phyloP scores from a whole-genome alignment of 768 basidiomycete species.

The Leucocoprinus leucothites region DNA sequence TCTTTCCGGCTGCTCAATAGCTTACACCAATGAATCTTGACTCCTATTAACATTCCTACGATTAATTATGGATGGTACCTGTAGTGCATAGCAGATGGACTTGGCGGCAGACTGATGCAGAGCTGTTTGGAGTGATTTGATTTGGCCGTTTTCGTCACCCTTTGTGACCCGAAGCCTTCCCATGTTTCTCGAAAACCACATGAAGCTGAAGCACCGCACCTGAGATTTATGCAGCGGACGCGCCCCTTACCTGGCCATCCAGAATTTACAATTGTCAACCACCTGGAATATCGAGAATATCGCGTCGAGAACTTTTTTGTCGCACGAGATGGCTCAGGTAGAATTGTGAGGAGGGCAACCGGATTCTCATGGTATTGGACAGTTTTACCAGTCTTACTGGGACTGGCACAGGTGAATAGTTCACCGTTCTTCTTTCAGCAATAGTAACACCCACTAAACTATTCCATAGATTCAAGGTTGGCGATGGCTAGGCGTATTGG shows the following conservation, averaged over 20 bases:
- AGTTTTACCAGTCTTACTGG: constrained; percentile 5
- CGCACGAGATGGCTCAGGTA: constrained; percentile 16
- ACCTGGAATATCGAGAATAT: constrained; percentile 54
- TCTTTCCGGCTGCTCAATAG: constrained; percentile 60
- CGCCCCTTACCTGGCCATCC: constrained; percentile 38
- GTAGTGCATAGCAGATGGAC: background rate
- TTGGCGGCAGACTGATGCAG: too few species aligned
- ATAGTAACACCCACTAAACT: background rate
- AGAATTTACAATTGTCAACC: constrained; percentile 47
- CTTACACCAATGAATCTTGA: constrained; percentile 36
- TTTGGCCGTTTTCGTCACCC: background rate
- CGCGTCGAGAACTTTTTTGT: constrained; percentile 53
- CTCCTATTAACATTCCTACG: background rate
- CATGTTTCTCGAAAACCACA: background rate
- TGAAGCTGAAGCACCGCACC: background rate
- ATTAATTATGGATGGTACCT: background rate
- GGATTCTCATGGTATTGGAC: constrained; percentile 25
- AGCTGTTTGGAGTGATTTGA: too few species aligned
- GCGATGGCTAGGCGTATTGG: background rate
- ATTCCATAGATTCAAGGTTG: background rate
- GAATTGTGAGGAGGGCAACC: constrained; percentile 32
- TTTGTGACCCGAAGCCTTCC: background rate
- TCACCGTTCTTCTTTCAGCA: background rate
- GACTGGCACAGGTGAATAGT: background rate
- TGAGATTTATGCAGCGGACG: constrained; percentile 18